Evolutionary conservation across 306 rosid genomes (phyloP), one percentile per base, ranked within the genome.

Genomic region (Cotoneaster glaucophyllus): DNA sequence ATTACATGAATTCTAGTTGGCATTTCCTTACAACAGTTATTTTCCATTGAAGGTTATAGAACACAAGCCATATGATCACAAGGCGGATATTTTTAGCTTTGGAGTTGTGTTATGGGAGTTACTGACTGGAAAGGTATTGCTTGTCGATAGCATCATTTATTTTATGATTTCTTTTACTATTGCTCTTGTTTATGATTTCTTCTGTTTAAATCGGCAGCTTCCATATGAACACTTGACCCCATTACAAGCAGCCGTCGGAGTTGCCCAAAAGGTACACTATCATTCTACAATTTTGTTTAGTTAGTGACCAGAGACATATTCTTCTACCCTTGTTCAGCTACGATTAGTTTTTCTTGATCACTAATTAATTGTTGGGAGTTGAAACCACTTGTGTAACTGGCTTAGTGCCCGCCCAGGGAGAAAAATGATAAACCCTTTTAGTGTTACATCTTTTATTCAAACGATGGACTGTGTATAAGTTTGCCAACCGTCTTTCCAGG

Each of bases 11-110:
- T 29, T 18, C 22, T 19, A 34, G 29, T 74, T 25, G 65, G 79
- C 68, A 74, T 80, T 86, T 81, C 74, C 91, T 88, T 76, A 88
- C 88, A 69, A 77, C 75, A 68, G 78, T 85, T 89, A n/a, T 79
- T 88, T 85, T 87, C 80, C 83, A 76, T 90, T 89, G 96, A 89
- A 96, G 98, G 99, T 96, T 74, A 88, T 96, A 62, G 98, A 89
- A 80, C 99, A 96, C 93, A 93, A 89, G 83, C 96, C 96, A 15
- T 96, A 96, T 73, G 99, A 91, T 93, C 99, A 93, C 86, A 96
- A 90, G 87, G 99, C 98, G 68, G 99, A 96, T 75, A 91, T 96
- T 80, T 93, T 96, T 84, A 96, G 99, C 87, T 96, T 96, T 67
- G 99, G 86, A 81, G 45, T 96, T 76, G 98, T 96, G 74, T 80